A percentile compares a stretch with the other conserved stretches of the same genome.
These are phyloP conservation scores for Fusarium gaditjirri DNA, from an alignment of 2,329 filamentous ascomycete genomes.

Conservation along the genomic window DNA sequence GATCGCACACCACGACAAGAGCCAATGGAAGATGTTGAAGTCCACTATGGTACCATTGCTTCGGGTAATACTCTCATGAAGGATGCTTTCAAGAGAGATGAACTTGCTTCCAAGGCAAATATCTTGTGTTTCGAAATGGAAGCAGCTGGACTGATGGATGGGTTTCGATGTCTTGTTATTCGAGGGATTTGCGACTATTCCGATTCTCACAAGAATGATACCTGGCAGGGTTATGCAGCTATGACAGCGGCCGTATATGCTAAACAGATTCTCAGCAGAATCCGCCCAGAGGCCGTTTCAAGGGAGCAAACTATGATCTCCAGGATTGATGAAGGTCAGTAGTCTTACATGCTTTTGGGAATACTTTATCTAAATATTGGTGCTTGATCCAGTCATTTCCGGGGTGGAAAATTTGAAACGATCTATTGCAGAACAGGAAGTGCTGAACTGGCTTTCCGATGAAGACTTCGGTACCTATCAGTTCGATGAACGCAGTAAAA, in stretches of 20 bases:
- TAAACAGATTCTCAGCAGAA: fast-evolving
- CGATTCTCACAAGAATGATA: neutral
- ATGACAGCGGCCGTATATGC: neutral
- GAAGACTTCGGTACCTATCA: fast-evolving
- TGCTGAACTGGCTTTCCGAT: fast-evolving
- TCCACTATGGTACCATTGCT: neutral
- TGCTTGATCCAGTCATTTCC: neutral
- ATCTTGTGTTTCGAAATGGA: neutral
- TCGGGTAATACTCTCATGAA: neutral
- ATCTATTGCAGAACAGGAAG: neutral
- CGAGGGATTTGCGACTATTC: neutral
- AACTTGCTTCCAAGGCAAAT: fast-evolving
- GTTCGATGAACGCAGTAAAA: neutral
- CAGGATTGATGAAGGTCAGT: fast-evolving
- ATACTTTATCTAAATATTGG: fast-evolving
- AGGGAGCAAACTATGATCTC: fast-evolving
- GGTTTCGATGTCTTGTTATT: neutral
- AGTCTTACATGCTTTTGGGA: fast-evolving
- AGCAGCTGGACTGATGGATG: neutral
- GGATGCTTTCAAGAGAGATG: fast-evolving
- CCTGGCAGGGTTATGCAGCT: neutral
- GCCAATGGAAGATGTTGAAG: neutral
- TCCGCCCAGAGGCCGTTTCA: fast-evolving
- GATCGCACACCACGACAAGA: fast-evolving
- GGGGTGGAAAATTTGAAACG: fast-evolving